These are phyloP conservation scores for Solanum sitiens DNA, from an alignment of 257 asterid genomes.

Conservation along the genomic window DNA sequence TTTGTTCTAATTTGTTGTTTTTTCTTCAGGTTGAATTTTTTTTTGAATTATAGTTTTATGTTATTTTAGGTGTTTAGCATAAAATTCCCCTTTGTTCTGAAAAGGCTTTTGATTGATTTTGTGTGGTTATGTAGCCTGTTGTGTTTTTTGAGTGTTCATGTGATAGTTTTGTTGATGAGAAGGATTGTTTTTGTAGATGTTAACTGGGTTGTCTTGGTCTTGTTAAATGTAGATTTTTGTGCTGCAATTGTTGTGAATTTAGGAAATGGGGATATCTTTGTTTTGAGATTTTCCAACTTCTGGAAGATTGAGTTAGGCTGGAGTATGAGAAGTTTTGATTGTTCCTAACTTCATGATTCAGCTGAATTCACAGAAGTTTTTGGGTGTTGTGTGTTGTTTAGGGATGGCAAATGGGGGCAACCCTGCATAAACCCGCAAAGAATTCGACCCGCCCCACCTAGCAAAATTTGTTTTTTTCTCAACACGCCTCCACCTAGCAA, in stretches of 20 bases:
- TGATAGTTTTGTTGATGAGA: not conserved
- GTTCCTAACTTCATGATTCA: not conserved
- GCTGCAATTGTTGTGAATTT: not conserved
- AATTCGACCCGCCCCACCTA: not conserved
- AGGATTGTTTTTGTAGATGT: not conserved
- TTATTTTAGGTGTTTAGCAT: not conserved
- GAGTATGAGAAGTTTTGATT: not conserved
- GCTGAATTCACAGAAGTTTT: not conserved
- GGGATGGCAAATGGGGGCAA: not conserved
- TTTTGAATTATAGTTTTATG: not conserved
- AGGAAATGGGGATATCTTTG: not conserved
- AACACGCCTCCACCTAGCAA: not conserved
- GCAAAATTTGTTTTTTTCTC: not conserved
- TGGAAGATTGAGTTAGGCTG: not conserved
- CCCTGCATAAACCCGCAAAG: not conserved
- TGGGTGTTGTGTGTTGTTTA: not conserved
- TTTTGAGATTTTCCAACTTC: not conserved
- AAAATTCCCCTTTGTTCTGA: not conserved
- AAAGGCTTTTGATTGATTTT: not conserved
- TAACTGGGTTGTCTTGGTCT: not conserved
- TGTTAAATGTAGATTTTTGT: not conserved
- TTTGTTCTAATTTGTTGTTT: not conserved
- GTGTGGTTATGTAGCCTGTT: not conserved
- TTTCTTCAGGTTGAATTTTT: not conserved
- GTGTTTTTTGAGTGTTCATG: not conserved